Conservation (phyloP, 176 grass and related monocot species). For the Thalia dealbata region DNA sequence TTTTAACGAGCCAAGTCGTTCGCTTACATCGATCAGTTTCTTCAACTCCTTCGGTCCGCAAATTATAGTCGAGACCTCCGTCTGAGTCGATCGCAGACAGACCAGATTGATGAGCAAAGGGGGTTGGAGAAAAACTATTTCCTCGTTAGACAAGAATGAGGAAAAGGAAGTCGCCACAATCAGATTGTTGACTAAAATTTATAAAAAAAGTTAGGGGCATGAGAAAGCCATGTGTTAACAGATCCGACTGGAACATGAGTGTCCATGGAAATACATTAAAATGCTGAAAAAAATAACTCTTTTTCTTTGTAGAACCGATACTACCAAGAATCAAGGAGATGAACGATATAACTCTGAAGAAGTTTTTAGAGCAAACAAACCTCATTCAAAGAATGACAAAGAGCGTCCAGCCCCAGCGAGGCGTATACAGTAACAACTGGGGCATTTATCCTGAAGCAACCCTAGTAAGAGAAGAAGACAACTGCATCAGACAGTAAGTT, state of each 20-base stretch:
- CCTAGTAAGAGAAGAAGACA: conserved; percentile 31
- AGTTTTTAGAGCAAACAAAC: conserved; percentile 18
- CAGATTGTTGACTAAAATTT: background rate
- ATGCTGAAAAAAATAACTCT: background rate
- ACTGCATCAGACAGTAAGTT: background rate
- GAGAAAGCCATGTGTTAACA: background rate
- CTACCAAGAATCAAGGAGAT: background rate
- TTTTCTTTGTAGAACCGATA: background rate
- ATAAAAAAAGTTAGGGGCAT: background rate
- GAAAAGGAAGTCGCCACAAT: background rate
- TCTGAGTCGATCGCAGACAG: conserved; percentile 35
- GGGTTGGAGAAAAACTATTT: conserved; percentile 10
- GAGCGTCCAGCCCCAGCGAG: conserved; percentile 74
- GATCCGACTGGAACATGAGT: background rate
- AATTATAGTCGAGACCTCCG: conserved; percentile 73
- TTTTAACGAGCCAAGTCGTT: conserved; percentile 70
- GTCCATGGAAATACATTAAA: background rate
- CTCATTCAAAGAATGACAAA: conserved; percentile 95
- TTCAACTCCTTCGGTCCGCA: conserved; percentile 86
- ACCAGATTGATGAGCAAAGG: background rate
- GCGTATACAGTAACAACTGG: conserved; percentile 92
- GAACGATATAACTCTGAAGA: conserved; percentile 1
- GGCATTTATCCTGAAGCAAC: conserved; percentile 81
- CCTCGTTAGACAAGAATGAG: background rate
- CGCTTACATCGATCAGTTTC: conserved; percentile 73